These are phyloP conservation scores for Fusarium nygamai DNA, from an alignment of 2,329 filamentous ascomycete species.

Conservation along the genomic window DNA sequence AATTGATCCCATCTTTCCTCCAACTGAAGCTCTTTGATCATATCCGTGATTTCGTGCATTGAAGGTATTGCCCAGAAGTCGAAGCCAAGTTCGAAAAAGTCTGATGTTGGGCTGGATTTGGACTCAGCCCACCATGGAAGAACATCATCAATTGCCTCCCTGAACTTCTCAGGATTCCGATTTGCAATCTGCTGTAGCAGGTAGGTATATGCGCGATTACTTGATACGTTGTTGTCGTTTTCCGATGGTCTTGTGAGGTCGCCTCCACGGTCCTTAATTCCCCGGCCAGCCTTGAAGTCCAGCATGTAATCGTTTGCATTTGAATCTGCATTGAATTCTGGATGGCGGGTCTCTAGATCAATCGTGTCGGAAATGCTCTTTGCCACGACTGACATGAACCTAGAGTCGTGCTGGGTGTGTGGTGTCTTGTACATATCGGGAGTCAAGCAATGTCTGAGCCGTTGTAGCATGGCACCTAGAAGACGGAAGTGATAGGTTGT, in stretches of 20 bases:
- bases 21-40: neutral
- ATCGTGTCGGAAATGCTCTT: too few species aligned
- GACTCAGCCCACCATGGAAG: rapidly evolving
- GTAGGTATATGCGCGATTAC: neutral
- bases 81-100: neutral
- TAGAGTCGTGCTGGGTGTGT: neutral
- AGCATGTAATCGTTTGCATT: too few species aligned
- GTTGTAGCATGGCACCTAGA: rapidly evolving
- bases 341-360: too few species aligned
- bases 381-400: too few species aligned
- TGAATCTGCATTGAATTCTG: too few species aligned
- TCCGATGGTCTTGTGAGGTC: too few species aligned
- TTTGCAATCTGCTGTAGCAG: neutral
- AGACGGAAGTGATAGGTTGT: neutral
- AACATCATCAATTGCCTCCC: neutral
- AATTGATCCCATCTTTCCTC: rapidly evolving
- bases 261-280: too few species aligned
- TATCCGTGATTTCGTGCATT: neutral
- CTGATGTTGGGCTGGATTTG: neutral
- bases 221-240: neutral
- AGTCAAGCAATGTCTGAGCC: neutral
- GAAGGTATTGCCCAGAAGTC: neutral
- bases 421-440: neutral
- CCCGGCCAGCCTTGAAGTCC: too few species aligned
- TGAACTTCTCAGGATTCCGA: neutral